Evolutionary conservation across 176 grass and related monocot species (phyloP), one percentile per base, ranked within the genome.

Genomic region (Zoysia japonica): DNA sequence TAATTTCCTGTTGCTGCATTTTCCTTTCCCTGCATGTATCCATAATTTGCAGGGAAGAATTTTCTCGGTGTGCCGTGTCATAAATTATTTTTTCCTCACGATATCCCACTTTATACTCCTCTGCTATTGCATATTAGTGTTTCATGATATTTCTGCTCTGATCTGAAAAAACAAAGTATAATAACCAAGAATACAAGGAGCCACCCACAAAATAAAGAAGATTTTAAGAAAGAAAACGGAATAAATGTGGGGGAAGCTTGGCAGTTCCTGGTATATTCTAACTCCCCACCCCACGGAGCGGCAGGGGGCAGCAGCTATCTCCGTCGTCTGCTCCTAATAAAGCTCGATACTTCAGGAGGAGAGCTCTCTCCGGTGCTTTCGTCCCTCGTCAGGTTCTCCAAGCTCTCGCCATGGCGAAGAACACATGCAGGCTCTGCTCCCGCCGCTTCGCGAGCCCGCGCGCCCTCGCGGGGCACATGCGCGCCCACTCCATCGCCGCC

Each of bases 381-480:
- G 3, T 65, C 42, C 4, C 65, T 56, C 74, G 46, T 67, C 88
- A 49, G 56, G 71, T 41, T 85, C 47, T 65, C 77, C 77, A 35
- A 65, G 79, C 72, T 70, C 71, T 85, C 66, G 83, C 71, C 70
- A 97, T 97, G 93, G 80, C 86, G 74, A 88, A 88, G 82, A 84
- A 66, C 88, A 70, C 80, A 75, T 94, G 92, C 83, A 90, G 55
- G 85, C 83, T 91, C 68, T 90, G 92, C 92, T 80, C 17, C 74
- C 92, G 92, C 78, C 92, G 89, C 89, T 94, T 93, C 83, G 67
- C 80, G 55, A 93, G 67, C 62, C 83, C 76, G 20, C 86, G 82
- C 28, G 88, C 88, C 35, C 87, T 97, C 41, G 82, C 88, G 7
- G 86, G 91, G 53, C 91, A 97, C 89, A 94, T 89, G 87, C 87